Evolutionary conservation across 805 yeast species (phyloP), one percentile per base, ranked within the genome.

Genomic region (Lachancea nothofagi): DNA sequence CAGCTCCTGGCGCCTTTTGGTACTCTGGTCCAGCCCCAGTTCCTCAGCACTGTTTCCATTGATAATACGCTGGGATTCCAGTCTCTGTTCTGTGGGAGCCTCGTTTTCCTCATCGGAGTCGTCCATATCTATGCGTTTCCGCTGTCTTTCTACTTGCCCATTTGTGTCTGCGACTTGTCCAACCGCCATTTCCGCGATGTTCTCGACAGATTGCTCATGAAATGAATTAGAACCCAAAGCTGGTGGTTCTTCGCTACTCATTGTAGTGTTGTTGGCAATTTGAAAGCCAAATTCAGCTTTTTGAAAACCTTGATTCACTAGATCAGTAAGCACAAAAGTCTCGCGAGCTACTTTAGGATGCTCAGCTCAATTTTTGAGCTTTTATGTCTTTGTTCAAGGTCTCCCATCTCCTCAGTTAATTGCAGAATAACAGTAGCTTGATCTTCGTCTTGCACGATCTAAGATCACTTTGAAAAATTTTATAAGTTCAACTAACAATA

Each of bases 1-100:
- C 47, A 93, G 71, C 47, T 76, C 78, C 47, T 87, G 74, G 55
- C 95, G 78, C 56, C 73, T 78, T 41, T 80, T 68, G 4, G 58
- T 47, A 1, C 62, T 45, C 25, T 54, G 61, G 39, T 57, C 58
- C 7, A 46, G 34, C 17, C 46, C 48, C 4, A 49, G 28, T 12
- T 48, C 54, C 29, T 57, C 62, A 10, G 45, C 48, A 17, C 33
- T 27, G n/a, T 29, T 42, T 23, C 20, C 33, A 6, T 37, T 45
- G 36, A 22, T 36, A 15, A 13, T 39, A 29, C 38, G 42, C 38
- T 35, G 46, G 13, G 29, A 37, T 14, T 36, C 31, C 17, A 42
- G 41, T 24, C 41, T 44, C 12, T 37, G 41, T 3, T 41, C 42
- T 5, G 44, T 35, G 6, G 41, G 38, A 4, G 35, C 28, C 20